Conservation (phyloP, 2,329 filamentous ascomycete species). For the Cladophialophora psammophila region DNA sequence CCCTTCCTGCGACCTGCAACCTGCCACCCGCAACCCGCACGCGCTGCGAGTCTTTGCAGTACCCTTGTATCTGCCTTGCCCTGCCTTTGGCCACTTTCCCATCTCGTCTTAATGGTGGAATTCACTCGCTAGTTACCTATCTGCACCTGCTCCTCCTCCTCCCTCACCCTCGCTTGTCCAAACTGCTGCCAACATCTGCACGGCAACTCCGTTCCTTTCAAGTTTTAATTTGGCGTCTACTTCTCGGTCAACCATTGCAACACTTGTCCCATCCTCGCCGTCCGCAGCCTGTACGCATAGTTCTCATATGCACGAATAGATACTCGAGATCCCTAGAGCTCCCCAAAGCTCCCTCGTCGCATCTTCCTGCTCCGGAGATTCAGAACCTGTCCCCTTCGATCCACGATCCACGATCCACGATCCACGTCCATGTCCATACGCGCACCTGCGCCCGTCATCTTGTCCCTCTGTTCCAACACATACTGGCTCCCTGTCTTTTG, state of each 20-base stretch:
- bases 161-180: slow-evolving; percentile 6
- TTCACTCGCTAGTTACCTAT: slow-evolving; percentile 11
- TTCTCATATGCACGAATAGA: slow-evolving; percentile 24
- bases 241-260: slow-evolving; percentile 3
- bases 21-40: background rate
- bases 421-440: slow-evolving; percentile 12
- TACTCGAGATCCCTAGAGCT: slow-evolving; percentile 8
- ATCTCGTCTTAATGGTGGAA: slow-evolving; percentile 10
- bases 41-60: background rate
- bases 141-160: slow-evolving; percentile 15
- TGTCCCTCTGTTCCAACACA: slow-evolving; percentile 6
- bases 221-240: background rate
- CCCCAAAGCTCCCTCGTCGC: slow-evolving; percentile 14
- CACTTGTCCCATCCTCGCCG: slow-evolving; percentile 7
- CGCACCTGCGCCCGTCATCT: slow-evolving; percentile 1
- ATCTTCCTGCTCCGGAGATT: background rate
- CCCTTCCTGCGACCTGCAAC: slow-evolving; percentile 10
- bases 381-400: slow-evolving; percentile 2
- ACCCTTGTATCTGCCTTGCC: slow-evolving; percentile 3
- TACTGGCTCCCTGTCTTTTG: background rate
- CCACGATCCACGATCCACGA: slow-evolving; percentile 10
- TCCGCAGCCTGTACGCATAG: slow-evolving; percentile 25
- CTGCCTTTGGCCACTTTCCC: slow-evolving; percentile 23
- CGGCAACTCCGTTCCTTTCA: slow-evolving; percentile 15
- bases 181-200: slow-evolving; percentile 17